These are phyloP conservation scores for Penicillium sp. DNA, from an alignment of 2,329 filamentous ascomycete species.

Conservation along the genomic window DNA sequence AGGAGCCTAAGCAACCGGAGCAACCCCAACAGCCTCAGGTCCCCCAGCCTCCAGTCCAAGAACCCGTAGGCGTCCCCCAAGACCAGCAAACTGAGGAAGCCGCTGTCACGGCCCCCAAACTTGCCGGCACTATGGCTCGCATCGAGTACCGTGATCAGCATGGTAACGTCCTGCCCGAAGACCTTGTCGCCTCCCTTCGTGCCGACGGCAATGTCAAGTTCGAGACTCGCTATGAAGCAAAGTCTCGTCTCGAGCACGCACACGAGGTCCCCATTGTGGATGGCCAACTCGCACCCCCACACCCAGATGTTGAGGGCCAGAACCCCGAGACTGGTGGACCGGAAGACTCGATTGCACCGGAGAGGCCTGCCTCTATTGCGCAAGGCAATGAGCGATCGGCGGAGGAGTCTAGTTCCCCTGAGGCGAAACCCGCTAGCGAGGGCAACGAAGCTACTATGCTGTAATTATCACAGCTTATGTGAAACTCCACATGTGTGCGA, in stretches of 20 bases:
- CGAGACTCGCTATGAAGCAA: slow-evolving; percentile 93
- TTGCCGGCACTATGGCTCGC: slow-evolving; percentile 69
- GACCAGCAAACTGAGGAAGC: slow-evolving; percentile 16
- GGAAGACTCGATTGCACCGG: slow-evolving; percentile 35
- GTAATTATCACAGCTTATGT: not conserved
- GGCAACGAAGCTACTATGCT: slow-evolving; percentile 47
- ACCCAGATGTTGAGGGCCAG: slow-evolving; percentile 59
- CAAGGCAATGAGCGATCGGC: slow-evolving; percentile 39
- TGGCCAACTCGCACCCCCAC: slow-evolving; percentile 50
- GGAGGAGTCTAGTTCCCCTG: slow-evolving; percentile 35
- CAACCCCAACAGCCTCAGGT: not conserved
- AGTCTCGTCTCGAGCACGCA: slow-evolving; percentile 75
- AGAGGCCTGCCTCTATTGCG: slow-evolving; percentile 43
- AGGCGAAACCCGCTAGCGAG: slow-evolving; percentile 50
- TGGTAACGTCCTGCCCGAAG: slow-evolving; percentile 81
- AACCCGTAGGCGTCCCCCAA: slow-evolving; percentile 11
- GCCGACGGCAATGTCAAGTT: slow-evolving; percentile 88
- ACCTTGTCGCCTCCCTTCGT: slow-evolving; percentile 74
- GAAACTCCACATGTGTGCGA: not conserved
- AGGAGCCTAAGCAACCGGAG: slow-evolving; percentile 3
- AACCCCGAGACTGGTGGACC: slow-evolving; percentile 57
- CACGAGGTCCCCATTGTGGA: slow-evolving; percentile 65
- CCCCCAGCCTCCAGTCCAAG: not conserved
- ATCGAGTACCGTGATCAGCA: slow-evolving; percentile 94
- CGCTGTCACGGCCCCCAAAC: slow-evolving; percentile 21